phyloP scores from a whole-genome alignment of 805 yeast species.

The Jamesozyma jinghongensis region DNA sequence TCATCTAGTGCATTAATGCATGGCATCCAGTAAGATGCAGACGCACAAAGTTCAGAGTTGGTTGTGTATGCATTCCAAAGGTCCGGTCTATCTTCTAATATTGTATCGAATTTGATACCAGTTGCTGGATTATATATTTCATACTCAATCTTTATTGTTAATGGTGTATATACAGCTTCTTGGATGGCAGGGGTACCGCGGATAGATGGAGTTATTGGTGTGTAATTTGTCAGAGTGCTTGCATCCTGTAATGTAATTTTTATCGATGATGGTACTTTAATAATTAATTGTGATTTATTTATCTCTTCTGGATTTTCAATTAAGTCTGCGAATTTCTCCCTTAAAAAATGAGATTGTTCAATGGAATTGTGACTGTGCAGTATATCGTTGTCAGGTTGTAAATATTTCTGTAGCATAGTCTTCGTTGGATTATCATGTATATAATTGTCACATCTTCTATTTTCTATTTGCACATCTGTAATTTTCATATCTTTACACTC shows the following conservation, averaged over 20 bases:
- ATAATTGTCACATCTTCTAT: slow-evolving; percentile 35
- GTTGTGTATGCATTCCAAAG: slow-evolving; percentile 82
- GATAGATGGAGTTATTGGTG: slow-evolving; percentile 36
- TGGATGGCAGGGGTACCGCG: slow-evolving; percentile 32
- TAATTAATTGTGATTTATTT: slow-evolving; percentile 24
- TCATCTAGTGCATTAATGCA: slow-evolving; percentile 87
- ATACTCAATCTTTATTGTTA: slow-evolving; percentile 62
- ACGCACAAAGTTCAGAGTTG: slow-evolving; percentile 65
- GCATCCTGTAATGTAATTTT: slow-evolving; percentile 52
- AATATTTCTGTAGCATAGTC: slow-evolving; percentile 11
- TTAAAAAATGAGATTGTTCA: slow-evolving; percentile 28
- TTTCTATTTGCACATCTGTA: slow-evolving; percentile 55
- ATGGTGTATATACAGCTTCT: slow-evolving; percentile 59
- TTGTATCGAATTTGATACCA: slow-evolving; percentile 64
- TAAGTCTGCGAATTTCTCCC: slow-evolving; percentile 26
- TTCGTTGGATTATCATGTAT: slow-evolving; percentile 27
- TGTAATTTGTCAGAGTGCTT: slow-evolving; percentile 29
- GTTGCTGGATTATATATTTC: slow-evolving; percentile 53
- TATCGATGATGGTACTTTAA: slow-evolving; percentile 32
- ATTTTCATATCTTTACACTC: slow-evolving; percentile 76
- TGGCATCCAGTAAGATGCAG: slow-evolving; percentile 97
- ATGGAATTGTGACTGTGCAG: slow-evolving; percentile 20
- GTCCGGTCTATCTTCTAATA: slow-evolving; percentile 29
- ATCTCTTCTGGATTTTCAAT: slow-evolving; percentile 24
- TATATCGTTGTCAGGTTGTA: slow-evolving; percentile 9